Percentiles rank a stretch among this genome's conserved stretches.
Evolutionary conservation across 106 monocot genomes (phyloP).

Genomic region (Dendrobium catenatum): DNA sequence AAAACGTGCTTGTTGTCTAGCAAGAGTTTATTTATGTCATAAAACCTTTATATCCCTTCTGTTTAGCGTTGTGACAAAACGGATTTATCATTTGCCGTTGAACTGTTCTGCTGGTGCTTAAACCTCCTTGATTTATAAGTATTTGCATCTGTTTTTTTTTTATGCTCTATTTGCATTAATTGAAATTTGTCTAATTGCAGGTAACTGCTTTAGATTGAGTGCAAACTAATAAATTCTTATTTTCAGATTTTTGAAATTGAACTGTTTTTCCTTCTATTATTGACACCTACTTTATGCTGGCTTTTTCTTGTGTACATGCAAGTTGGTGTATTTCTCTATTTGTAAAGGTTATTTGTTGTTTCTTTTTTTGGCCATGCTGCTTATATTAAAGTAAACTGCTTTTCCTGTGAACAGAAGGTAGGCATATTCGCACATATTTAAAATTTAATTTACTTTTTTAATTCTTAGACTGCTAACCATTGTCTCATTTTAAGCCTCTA

Average conservation of each 20-base stretch:
- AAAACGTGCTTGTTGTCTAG: not conserved
- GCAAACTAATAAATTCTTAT: not conserved
- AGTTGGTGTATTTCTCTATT: not conserved
- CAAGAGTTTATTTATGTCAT: not conserved
- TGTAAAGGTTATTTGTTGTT: not conserved
- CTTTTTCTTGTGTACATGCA: not conserved
- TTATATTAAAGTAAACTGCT: not conserved
- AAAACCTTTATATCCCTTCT: no score
- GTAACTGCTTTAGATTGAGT: not conserved
- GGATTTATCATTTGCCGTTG: not conserved
- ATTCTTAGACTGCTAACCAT: not conserved
- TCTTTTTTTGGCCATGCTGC: slow-evolving; percentile 3
- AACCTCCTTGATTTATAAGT: not conserved
- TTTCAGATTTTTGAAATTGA: not conserved
- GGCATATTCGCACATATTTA: not conserved
- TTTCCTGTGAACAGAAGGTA: not conserved
- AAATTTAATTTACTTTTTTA: not conserved
- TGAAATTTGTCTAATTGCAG: not conserved
- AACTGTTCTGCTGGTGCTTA: not conserved
- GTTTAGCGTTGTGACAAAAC: no score
- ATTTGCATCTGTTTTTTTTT: not conserved
- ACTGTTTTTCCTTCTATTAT: not conserved
- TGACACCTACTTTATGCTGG: not conserved
- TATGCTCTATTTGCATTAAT: not conserved
- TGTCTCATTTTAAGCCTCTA: slow-evolving; percentile 17